Evolutionary conservation across 2,329 filamentous ascomycete species (phyloP).

Genomic region (Fusarium nodosum): DNA sequence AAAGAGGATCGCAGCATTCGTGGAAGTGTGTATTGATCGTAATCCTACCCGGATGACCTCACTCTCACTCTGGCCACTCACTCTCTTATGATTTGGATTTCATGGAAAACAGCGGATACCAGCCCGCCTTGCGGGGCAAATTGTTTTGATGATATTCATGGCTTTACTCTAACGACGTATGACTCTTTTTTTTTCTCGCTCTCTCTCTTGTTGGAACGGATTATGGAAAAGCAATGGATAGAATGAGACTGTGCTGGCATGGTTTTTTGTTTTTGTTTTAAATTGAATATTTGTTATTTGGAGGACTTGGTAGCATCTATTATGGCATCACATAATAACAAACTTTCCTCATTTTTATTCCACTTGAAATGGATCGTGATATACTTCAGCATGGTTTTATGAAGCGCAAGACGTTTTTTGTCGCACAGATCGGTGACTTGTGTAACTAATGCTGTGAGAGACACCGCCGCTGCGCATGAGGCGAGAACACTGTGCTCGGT

Average conservation of each 20-base stretch:
- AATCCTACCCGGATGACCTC: constrained; percentile 4
- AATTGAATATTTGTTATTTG: constrained; percentile 11
- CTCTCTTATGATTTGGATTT: constrained; percentile 23
- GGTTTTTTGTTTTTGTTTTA: constrained; percentile 17
- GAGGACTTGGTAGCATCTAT: constrained; percentile 11
- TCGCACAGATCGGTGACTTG: not conserved
- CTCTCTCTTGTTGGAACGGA: not conserved
- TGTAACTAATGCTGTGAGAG: constrained; percentile 1
- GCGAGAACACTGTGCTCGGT: not conserved
- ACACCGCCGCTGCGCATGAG: not conserved
- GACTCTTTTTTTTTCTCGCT: not conserved
- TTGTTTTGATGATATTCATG: constrained; percentile 41
- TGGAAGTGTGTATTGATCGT: constrained; percentile 44
- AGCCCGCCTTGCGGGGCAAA: constrained; percentile 21
- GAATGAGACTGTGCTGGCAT: constrained; percentile 45
- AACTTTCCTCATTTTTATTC: not conserved
- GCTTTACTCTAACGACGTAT: constrained; percentile 34
- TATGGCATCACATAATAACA: constrained; percentile 17
- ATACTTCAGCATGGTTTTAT: not conserved
- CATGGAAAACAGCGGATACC: constrained; percentile 31
- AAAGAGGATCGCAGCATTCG: constrained; percentile 46
- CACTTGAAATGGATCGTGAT: not conserved
- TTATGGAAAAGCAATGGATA: constrained; percentile 25
- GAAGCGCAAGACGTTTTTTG: not conserved
- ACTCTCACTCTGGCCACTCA: constrained; percentile 3